Evolutionary conservation across 306 rosid genomes (phyloP).

Genomic region (Pyrus bretschneideri): DNA sequence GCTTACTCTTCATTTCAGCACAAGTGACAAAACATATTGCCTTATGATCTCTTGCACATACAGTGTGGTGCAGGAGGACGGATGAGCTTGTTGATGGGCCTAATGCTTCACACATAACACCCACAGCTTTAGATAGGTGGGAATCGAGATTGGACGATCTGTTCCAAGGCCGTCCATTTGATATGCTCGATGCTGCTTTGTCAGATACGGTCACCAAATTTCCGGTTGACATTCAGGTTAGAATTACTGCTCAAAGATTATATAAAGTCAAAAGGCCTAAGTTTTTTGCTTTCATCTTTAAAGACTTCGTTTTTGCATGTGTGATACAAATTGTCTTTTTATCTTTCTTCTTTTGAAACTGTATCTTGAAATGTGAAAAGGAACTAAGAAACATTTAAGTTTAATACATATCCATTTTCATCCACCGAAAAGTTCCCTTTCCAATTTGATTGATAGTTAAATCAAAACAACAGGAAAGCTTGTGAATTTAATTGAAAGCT

Average conservation of each 20-base stretch:
- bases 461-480: background rate
- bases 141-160: conserved; percentile 60
- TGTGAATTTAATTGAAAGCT: background rate
- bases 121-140: conserved; percentile 85
- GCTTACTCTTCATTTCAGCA: background rate
- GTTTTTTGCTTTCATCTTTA: background rate
- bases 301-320: background rate
- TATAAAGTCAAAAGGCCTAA: background rate
- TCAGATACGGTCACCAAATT: conserved; percentile 64
- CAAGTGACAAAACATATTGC: background rate
- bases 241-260: background rate
- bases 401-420: background rate
- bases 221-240: conserved; percentile 85
- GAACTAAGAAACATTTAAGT: background rate
- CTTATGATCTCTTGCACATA: background rate
- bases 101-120: conserved; percentile 82
- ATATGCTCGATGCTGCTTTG: conserved; percentile 92
- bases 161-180: conserved; percentile 71
- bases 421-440: background rate
- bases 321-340: background rate
- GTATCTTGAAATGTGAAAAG: background rate
- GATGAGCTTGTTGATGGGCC: conserved; percentile 96
- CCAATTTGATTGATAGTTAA: background rate
- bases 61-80: conserved; percentile 95
- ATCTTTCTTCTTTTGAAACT: background rate